These are phyloP conservation scores for Salisapilia sapeloensis DNA, from an alignment of 352 stramenopile species.

Conservation along the genomic window DNA sequence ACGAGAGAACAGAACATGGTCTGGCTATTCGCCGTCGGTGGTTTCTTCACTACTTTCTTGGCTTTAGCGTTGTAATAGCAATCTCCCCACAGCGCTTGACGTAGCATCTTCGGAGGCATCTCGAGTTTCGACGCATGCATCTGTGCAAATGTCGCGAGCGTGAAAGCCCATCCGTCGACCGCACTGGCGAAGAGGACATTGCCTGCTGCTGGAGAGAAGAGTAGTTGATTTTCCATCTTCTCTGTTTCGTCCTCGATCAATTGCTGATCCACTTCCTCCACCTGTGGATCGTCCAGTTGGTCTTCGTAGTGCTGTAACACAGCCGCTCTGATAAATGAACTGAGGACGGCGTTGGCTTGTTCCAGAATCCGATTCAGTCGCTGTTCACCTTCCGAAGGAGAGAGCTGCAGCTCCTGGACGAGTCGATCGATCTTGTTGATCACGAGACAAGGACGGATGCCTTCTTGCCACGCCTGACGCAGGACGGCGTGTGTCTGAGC, in stretches of 20 bases:
- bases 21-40: constrained; percentile 43
- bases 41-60: constrained; percentile 79
- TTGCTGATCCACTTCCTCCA: constrained; percentile 14
- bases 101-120: constrained; percentile 35
- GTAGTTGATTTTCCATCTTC: constrained; percentile 40
- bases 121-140: constrained; percentile 60
- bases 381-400: constrained; percentile 84
- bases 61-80: constrained; percentile 83
- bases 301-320: constrained; percentile 53
- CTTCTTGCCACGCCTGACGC: constrained; percentile 87
- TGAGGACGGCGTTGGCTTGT: constrained; percentile 73
- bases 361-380: constrained; percentile 87
- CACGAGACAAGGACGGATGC: constrained; percentile 88
- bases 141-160: constrained; percentile 61
- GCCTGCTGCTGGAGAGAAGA: constrained; percentile 76
- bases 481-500: constrained; percentile 91
- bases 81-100: constrained; percentile 83
- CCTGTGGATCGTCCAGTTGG: constrained; percentile 2
- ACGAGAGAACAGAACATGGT: constrained; percentile 90
- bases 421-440: constrained; percentile 97
- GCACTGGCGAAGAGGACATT: constrained; percentile 91
- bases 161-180: constrained; percentile 86
- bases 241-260: constrained; percentile 52
- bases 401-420: constrained; percentile 87
- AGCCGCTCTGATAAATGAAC: constrained; percentile 64